phyloP scores from a whole-genome alignment of 306 rosid species.

The Vigna angularis region DNA sequence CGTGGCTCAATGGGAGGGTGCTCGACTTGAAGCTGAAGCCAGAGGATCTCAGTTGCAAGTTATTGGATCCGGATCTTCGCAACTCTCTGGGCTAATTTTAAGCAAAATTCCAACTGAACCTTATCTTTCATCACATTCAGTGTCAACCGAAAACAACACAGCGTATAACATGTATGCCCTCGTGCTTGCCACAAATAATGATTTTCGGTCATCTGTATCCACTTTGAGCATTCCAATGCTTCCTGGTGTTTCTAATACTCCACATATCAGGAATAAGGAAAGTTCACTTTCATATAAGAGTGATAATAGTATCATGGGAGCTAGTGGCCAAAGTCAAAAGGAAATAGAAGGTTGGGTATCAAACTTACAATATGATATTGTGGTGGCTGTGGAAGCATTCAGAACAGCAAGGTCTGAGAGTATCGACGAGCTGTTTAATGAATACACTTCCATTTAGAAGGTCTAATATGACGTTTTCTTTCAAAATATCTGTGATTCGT shows the following conservation, averaged over 20 bases:
- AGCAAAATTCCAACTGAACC: no score
- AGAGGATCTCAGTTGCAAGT: no score
- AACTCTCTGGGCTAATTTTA: no score
- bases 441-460: no score
- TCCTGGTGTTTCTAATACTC: neutral
- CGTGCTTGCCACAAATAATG: constrained; percentile 23
- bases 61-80: no score
- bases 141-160: neutral
- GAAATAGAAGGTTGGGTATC: neutral
- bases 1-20: no score
- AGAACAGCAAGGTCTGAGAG: neutral
- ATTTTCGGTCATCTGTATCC: constrained; percentile 39
- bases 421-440: neutral
- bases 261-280: no score
- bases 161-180: constrained; percentile 38
- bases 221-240: constrained; percentile 27
- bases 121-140: constrained; percentile 3
- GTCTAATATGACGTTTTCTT: no score
- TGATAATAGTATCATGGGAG: neutral
- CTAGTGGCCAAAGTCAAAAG: neutral
- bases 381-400: constrained; percentile 1
- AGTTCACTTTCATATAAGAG: neutral
- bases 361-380: neutral
- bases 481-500: no score
- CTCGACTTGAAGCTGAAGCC: no score